Percentiles rank a stretch among this genome's conserved stretches.
phyloP scores from a whole-genome alignment of 345 rosid species.

The rapeseed (Brassica napus) region Da-Ae NC_063435.1:19833001-19833500 shows the following conservation, averaged over 20 bases:
- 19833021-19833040: background rate
- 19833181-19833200: slow-evolving; percentile 52
- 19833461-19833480: background rate
- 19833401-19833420: background rate
- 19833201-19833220: slow-evolving; percentile 78
- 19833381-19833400: background rate
- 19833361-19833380: background rate
- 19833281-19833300: slow-evolving; percentile 50
- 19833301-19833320: no score
- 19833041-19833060: background rate
- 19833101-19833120: no score
- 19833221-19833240: slow-evolving; percentile 99
- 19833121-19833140: background rate
- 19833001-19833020: slow-evolving; percentile 18
- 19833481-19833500: background rate
- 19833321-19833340: background rate
- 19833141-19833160: background rate
- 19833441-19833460: slow-evolving; percentile 11
- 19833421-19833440: background rate
- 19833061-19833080: background rate
- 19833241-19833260: slow-evolving; percentile 84
- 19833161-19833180: background rate
- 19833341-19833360: background rate
- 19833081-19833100: background rate
- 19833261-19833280: slow-evolving; percentile 83